phyloP scores from a whole-genome alignment of 805 yeast genomes.

The Ogataea henricii region DNA sequence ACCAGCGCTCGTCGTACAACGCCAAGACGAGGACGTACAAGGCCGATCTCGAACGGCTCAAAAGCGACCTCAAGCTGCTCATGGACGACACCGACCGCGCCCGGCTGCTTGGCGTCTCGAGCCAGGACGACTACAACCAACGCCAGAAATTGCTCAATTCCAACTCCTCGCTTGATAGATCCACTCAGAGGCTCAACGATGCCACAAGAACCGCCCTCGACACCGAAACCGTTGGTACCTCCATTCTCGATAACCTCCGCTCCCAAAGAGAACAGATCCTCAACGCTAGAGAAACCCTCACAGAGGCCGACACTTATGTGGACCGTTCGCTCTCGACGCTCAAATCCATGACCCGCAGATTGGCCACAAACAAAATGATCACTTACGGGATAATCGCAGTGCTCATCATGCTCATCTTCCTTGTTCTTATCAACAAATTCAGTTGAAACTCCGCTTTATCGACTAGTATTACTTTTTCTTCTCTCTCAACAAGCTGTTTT shows the following conservation, averaged over 20 bases:
- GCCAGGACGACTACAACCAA: slow-evolving; percentile 55
- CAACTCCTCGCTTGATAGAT: slow-evolving; percentile 77
- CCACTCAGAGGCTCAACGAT: slow-evolving; percentile 81
- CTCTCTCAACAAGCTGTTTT: background rate
- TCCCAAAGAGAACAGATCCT: slow-evolving; percentile 91
- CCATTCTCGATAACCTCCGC: slow-evolving; percentile 82
- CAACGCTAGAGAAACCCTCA: slow-evolving; percentile 81
- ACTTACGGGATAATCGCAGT: slow-evolving; percentile 92
- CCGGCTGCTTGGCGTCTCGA: slow-evolving; percentile 65
- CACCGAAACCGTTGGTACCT: slow-evolving; percentile 89
- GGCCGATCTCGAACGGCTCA: slow-evolving; percentile 56
- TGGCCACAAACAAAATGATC: slow-evolving; percentile 87
- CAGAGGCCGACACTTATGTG: slow-evolving; percentile 90
- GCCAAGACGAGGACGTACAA: slow-evolving; percentile 75
- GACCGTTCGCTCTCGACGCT: slow-evolving; percentile 86
- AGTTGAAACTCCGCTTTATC: too few species aligned
- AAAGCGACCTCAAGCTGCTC: slow-evolving; percentile 52
- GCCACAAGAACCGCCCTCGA: slow-evolving; percentile 90
- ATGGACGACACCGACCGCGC: slow-evolving; percentile 73
- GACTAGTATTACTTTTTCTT: too few species aligned
- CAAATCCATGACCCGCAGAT: slow-evolving; percentile 87
- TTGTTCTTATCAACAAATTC: slow-evolving; percentile 84
- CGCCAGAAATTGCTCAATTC: slow-evolving; percentile 78
- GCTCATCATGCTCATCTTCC: slow-evolving; percentile 72
- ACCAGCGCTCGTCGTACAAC: slow-evolving; percentile 67